phyloP scores from a whole-genome alignment of 257 asterid species.

The Solanum sitiens region DNA sequence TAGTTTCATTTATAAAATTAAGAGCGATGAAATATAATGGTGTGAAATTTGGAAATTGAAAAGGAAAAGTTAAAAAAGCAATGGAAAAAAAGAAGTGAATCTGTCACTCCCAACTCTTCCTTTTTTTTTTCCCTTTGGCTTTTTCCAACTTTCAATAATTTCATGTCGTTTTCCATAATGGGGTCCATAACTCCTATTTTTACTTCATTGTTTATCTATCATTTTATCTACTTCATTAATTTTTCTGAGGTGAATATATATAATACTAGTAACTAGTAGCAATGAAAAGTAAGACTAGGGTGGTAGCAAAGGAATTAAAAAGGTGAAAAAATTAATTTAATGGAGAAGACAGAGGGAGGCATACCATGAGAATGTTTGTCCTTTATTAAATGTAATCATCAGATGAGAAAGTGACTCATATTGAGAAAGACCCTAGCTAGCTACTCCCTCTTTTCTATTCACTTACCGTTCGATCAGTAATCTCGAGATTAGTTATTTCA shows the following conservation, averaged over 20 bases:
- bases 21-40: neutral
- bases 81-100: neutral
- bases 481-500: fast-evolving
- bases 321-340: conserved; percentile 1
- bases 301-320: neutral
- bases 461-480: neutral
- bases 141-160: conserved; percentile 24
- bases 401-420: conserved; percentile 61
- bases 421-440: conserved; percentile 50
- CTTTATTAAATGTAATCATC: conserved; percentile 44
- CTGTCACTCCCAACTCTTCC: conserved; percentile 1
- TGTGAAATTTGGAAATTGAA: neutral
- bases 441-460: neutral
- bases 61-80: neutral
- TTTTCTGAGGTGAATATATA: neutral
- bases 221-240: neutral
- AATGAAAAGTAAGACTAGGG: neutral
- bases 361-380: conserved; percentile 93
- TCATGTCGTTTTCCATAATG: conserved; percentile 41
- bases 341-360: conserved; percentile 50
- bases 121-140: neutral
- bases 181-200: conserved; percentile 44
- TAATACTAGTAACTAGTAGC: neutral
- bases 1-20: neutral
- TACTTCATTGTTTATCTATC: neutral